Conservation (phyloP, 177 flowering plant species). For the Vitis hybrid region DNA sequence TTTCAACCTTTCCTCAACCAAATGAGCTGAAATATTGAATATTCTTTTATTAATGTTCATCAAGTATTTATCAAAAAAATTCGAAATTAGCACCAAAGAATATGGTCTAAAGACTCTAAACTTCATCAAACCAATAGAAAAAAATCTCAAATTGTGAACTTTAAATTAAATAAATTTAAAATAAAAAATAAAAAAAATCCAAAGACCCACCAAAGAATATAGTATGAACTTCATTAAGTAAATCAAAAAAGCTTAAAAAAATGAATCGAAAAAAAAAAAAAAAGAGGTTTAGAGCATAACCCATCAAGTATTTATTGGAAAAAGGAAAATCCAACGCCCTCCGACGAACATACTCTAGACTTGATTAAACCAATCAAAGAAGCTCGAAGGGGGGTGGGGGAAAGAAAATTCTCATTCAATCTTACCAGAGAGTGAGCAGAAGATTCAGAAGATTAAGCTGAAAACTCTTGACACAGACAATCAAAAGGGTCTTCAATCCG, state of each 20-base stretch:
- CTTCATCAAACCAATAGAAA: neutral
- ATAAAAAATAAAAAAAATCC: too few species aligned
- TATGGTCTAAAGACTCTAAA: neutral
- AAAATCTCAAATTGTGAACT: neutral
- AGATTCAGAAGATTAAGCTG: too few species aligned
- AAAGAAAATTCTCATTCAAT: neutral
- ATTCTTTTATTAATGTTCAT: neutral
- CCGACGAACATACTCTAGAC: too few species aligned
- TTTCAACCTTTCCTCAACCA: constrained; percentile 11
- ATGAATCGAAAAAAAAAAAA: neutral
- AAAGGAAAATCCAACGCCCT: neutral
- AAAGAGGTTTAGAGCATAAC: too few species aligned
- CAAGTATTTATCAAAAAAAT: neutral
- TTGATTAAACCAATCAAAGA: too few species aligned
- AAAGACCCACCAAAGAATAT: too few species aligned
- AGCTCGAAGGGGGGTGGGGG: too few species aligned
- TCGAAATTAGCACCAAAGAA: neutral
- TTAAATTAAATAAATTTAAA: too few species aligned
- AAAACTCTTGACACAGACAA: neutral
- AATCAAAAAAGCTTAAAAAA: neutral
- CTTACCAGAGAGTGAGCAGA: too few species aligned
- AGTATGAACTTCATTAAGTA: neutral
- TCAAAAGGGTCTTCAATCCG: constrained; percentile 2
- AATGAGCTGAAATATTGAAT: too few species aligned
- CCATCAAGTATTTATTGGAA: too few species aligned